Percentiles rank a stretch among this genome's conserved stretches.
phyloP scores from a whole-genome alignment of 371 early-diverging fungal genomes.

The Mucor mucedo region DNA sequence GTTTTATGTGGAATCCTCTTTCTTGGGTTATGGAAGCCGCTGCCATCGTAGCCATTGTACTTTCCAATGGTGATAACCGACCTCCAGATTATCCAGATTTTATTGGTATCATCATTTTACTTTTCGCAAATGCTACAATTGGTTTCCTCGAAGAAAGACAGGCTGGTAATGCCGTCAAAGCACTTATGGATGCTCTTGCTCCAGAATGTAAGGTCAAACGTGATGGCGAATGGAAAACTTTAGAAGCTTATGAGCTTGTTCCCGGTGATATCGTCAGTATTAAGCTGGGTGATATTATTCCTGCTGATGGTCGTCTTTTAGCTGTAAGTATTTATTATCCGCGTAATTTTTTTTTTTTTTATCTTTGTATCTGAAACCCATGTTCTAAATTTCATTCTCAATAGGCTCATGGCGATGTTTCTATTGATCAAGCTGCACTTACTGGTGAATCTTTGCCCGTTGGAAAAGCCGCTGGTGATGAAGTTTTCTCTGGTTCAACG shows the following conservation, averaged over 20 bases:
- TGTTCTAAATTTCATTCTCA: constrained; percentile 1
- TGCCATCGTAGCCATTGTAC: constrained; percentile 73
- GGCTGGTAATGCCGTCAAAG: constrained; percentile 78
- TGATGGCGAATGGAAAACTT: constrained; percentile 59
- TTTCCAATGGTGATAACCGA: constrained; percentile 66
- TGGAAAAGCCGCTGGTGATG: constrained; percentile 70
- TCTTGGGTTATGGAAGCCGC: constrained; percentile 85
- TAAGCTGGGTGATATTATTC: constrained; percentile 80
- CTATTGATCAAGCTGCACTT: constrained; percentile 81
- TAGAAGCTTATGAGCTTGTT: constrained; percentile 63
- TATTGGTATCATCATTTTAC: constrained; percentile 78
- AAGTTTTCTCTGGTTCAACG: constrained; percentile 79
- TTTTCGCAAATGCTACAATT: constrained; percentile 83
- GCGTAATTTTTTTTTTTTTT: constrained; percentile 1
- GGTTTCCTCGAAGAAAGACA: constrained; percentile 87
- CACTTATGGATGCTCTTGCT: constrained; percentile 74
- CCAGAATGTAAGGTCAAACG: constrained; percentile 74
- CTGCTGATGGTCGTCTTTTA: constrained; percentile 73
- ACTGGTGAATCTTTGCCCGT: constrained; percentile 86
- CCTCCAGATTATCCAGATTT: constrained; percentile 85
- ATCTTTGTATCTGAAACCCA: constrained; percentile 3
- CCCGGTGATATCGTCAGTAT: constrained; percentile 78
- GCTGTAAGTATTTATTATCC: constrained; percentile 42
- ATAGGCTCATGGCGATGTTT: constrained; percentile 50
- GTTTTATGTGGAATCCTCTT: constrained; percentile 84